These are phyloP conservation scores for Suillus hirtellus DNA, from an alignment of 768 basidiomycete species.

Conservation along the genomic window DNA sequence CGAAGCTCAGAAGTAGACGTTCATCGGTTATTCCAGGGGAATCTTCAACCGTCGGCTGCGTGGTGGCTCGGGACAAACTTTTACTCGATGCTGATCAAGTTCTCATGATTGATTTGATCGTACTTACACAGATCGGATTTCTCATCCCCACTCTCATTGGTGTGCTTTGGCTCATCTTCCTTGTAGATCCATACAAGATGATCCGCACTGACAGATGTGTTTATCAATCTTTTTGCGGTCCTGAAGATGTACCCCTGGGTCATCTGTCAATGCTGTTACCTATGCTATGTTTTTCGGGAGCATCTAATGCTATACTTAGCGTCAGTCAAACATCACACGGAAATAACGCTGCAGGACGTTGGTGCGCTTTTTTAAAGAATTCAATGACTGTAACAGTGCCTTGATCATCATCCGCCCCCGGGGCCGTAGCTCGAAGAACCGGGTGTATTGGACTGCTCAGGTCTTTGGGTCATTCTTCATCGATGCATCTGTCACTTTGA, in stretches of 20 bases:
- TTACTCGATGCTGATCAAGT: slow-evolving; percentile 40
- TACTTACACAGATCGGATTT: slow-evolving; percentile 59
- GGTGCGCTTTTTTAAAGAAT: slow-evolving; percentile 43
- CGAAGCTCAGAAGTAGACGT: slow-evolving; percentile 72
- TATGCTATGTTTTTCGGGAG: slow-evolving; percentile 64
- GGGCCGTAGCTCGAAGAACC: slow-evolving; percentile 61
- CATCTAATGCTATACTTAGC: slow-evolving; percentile 81
- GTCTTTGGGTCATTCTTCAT: slow-evolving; percentile 65
- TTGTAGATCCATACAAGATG: slow-evolving; percentile 70
- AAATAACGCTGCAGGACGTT: background rate
- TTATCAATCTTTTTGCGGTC: slow-evolving; percentile 63
- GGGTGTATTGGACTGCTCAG: slow-evolving; percentile 74
- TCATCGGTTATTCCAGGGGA: slow-evolving; percentile 79
- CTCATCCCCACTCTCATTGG: slow-evolving; percentile 66
- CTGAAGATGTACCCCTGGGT: slow-evolving; percentile 67
- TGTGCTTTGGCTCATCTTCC: slow-evolving; percentile 58
- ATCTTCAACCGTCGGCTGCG: slow-evolving; percentile 81
- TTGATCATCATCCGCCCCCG: slow-evolving; percentile 68
- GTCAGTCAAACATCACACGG: slow-evolving; percentile 38
- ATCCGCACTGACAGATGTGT: slow-evolving; percentile 70
- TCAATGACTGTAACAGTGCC: slow-evolving; percentile 70
- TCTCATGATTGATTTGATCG: slow-evolving; percentile 51
- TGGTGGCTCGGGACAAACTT: slow-evolving; percentile 75
- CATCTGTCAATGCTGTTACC: slow-evolving; percentile 60
- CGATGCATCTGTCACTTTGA: slow-evolving; percentile 36